phyloP scores from a whole-genome alignment of 2,329 filamentous ascomycete genomes.

The Aschersonia sp. region DNA sequence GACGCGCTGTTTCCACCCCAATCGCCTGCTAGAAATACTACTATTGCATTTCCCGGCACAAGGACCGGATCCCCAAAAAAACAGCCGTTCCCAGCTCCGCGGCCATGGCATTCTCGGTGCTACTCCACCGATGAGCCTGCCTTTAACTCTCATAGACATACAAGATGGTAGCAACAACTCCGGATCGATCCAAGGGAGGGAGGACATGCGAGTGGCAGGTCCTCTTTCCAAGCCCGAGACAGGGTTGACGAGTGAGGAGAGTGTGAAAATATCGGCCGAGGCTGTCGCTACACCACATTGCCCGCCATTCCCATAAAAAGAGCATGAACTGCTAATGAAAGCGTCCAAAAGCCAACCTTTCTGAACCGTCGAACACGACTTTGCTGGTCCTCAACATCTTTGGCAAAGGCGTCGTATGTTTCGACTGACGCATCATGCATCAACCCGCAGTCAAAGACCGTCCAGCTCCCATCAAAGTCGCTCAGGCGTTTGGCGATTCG shows the following conservation, averaged over 20 bases:
- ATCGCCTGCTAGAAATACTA: no score
- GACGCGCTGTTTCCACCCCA: no score
- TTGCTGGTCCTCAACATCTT: conserved; percentile 80
- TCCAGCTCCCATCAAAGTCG: conserved; percentile 95
- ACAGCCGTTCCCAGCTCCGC: no score
- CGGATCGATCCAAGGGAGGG: no score
- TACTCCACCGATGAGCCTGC: no score
- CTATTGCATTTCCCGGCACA: no score
- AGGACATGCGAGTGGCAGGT: no score
- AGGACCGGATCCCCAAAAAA: no score
- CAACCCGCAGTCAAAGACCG: conserved; percentile 79
- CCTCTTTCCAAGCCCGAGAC: background rate
- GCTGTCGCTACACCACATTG: conserved; percentile 38
- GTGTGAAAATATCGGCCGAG: background rate
- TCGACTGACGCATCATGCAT: conserved; percentile 90
- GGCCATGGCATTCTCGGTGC: no score
- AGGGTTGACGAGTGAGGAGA: background rate
- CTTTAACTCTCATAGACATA: no score
- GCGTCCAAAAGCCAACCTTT: conserved; percentile 92
- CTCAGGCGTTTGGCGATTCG: conserved; percentile 77
- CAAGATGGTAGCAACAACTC: no score
- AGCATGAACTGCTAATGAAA: conserved; percentile 83
- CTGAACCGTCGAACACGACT: conserved; percentile 75
- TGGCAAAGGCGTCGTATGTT: conserved; percentile 87
- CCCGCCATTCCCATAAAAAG: conserved; percentile 91